Percentiles rank a stretch among this genome's conserved stretches.
Conservation (phyloP, 345 rosid genomes). For the Mercurialis annua region DNA sequence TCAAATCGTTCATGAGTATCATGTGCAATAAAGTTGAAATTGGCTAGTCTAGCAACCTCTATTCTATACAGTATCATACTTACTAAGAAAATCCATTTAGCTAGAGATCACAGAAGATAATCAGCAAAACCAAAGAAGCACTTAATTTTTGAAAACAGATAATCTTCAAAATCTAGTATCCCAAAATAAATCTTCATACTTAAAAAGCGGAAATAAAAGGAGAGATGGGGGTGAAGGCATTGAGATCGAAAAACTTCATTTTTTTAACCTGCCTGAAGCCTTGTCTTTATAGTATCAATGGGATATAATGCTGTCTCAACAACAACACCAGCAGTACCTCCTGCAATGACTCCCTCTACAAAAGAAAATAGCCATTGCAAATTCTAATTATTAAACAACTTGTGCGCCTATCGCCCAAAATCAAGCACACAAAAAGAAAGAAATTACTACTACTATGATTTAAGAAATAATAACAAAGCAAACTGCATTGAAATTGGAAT, state of each 20-base stretch:
- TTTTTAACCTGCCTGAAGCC: slow-evolving; percentile 79
- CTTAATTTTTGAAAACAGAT: neutral
- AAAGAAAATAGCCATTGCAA: slow-evolving; percentile 5
- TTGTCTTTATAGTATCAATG: slow-evolving; percentile 93
- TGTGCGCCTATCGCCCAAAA: neutral
- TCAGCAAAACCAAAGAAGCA: neutral
- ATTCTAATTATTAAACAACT: too few species aligned
- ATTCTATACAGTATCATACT: neutral
- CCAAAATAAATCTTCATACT: neutral
- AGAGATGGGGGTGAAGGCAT: neutral
- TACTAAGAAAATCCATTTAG: neutral
- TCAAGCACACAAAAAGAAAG: neutral
- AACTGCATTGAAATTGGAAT: neutral
- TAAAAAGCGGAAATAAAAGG: neutral
- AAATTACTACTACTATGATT: too few species aligned
- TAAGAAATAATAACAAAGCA: neutral
- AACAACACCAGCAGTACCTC: slow-evolving; percentile 97
- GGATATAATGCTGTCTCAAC: slow-evolving; percentile 95
- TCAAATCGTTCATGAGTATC: neutral
- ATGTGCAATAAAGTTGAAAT: neutral
- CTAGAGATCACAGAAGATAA: neutral
- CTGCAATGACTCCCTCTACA: slow-evolving; percentile 93
- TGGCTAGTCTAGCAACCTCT: neutral
- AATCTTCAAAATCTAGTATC: neutral
- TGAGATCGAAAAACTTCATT: neutral